Percentiles rank a stretch among this genome's conserved stretches.
These are phyloP conservation scores for Ceratobasidium sp. DNA, from an alignment of 1,284 basidiomycete species.

Conservation along the genomic window DNA sequence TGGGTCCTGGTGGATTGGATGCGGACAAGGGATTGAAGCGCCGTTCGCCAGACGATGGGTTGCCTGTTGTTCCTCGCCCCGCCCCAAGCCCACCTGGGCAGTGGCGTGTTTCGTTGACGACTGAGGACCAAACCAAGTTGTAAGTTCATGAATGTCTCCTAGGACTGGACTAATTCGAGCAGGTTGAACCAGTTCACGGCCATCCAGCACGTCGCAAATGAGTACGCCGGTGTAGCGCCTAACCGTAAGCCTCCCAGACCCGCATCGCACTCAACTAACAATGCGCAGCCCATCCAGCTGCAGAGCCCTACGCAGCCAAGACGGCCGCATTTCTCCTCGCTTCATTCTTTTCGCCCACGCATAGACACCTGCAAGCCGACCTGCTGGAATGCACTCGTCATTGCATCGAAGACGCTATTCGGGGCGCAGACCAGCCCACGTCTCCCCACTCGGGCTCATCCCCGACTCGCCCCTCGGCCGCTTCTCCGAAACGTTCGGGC, in stretches of 20 bases:
- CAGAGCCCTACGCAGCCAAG: constrained; percentile 7
- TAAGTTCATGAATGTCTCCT: constrained; percentile 3
- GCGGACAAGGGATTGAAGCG: not conserved
- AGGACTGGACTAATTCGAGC: not conserved
- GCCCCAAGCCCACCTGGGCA: not conserved
- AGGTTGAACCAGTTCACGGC: constrained; percentile 1
- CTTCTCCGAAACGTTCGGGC: no score
- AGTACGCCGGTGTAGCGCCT: not conserved
- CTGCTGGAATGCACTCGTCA: constrained; percentile 11
- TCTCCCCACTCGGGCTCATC: not conserved
- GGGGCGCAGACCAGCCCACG: constrained; percentile 1
- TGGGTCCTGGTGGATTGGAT: not conserved
- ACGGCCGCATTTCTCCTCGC: constrained; percentile 22
- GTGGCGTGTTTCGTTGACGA: constrained; percentile 6
- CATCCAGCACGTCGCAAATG: constrained; percentile 21
- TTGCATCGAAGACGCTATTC: constrained; percentile 22
- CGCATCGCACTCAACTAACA: not conserved
- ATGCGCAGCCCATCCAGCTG: not conserved
- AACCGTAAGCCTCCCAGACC: not conserved
- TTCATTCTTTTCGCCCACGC: constrained; percentile 7
- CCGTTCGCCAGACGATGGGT: not conserved
- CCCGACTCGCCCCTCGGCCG: no score
- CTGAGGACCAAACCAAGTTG: constrained; percentile 10
- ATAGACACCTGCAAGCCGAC: not conserved
- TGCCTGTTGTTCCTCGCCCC: not conserved